Evolutionary conservation across 192 early-diverging fungal genomes (phyloP).

Genomic region (Coemansia sp.): DNA sequence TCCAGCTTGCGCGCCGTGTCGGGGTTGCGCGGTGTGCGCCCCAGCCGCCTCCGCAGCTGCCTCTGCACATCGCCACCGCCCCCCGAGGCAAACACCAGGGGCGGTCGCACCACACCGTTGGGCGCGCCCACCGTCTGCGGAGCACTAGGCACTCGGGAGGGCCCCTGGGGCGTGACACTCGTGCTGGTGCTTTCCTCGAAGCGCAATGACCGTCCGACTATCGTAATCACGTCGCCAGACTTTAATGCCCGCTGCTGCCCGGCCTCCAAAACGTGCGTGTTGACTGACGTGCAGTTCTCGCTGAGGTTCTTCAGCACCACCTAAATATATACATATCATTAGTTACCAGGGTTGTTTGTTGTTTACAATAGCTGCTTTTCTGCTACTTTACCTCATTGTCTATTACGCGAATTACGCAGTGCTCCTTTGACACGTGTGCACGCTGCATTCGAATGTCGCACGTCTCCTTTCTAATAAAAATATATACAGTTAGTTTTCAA

Average conservation of each 20-base stretch:
- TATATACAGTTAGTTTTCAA: not conserved
- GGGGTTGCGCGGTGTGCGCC: constrained; percentile 8
- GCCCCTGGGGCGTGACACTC: not conserved
- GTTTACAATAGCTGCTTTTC: not conserved
- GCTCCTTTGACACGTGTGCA: constrained; percentile 44
- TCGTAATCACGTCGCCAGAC: constrained; percentile 38
- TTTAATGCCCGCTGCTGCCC: constrained; percentile 24
- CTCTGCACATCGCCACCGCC: not conserved
- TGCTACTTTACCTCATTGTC: constrained; percentile 15
- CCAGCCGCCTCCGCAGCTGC: constrained; percentile 3
- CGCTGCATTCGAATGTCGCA: constrained; percentile 51
- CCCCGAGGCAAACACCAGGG: not conserved
- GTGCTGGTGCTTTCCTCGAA: constrained; percentile 16
- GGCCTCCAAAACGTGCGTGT: constrained; percentile 1
- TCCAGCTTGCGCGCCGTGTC: constrained; percentile 30
- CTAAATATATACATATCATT: not conserved
- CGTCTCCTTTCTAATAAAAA: constrained; percentile 28
- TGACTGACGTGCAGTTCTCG: constrained; percentile 32
- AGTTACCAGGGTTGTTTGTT: not conserved
- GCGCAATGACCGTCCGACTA: constrained; percentile 43
- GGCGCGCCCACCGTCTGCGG: not conserved
- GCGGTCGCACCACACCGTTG: not conserved
- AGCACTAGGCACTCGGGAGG: not conserved
- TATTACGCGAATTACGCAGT: constrained; percentile 27
- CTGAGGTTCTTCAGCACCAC: constrained; percentile 36